Base-by-base conservation (phyloP, 768 basidiomycete genomes). In the Solioccasus polychromus region DNA sequence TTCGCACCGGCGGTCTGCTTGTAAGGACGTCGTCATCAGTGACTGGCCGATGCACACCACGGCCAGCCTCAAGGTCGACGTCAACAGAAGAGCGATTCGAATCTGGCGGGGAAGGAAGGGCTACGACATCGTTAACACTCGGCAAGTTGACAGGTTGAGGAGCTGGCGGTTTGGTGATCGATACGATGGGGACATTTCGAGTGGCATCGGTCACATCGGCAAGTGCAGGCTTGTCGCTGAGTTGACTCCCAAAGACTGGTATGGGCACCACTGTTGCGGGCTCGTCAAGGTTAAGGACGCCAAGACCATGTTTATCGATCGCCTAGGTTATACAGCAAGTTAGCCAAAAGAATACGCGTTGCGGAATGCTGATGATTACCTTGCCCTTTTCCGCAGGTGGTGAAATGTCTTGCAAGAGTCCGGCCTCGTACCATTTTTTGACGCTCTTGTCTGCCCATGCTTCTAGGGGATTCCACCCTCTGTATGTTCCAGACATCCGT, bases 361-460 rank as follows among this genome's bases (percentile, higher is more conserved):
- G 34, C 12, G 20, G 29, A 45, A 43, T 36, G 34, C 28, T 19
- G 47, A 35, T n/a, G 61, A 70, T 59, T 63, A 74, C 80, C 72
- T 82, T 79, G 59, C 61, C 67, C 54, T 75, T 75, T 52, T 74
- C 72, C 15, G 38, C 31, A 26, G 72, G 67, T 5, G 68, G 46
- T 25, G 71, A 62, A 29, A 68, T 45, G 40, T 80, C 79, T 23
- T 79, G 65, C 26, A 90, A 73, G 26, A 92, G 64, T 3, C 92
- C 92, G 20, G 80, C 74, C 54, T 88, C 82, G 44, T 85, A 80
- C 93, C 94, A 97, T 62, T 82, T 81, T 61, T 85, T 78, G 38
- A 92, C 73, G 67, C 92, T 92, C 54, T 77, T 76, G 68, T 96
- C 94, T 38, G 91, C 93, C 86, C 87, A 89, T 12, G 92, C 94